Percentiles rank a stretch among this genome's conserved stretches.
Conservation (phyloP, 176 grass and related monocot species). For the Puya raimondii region DNA sequence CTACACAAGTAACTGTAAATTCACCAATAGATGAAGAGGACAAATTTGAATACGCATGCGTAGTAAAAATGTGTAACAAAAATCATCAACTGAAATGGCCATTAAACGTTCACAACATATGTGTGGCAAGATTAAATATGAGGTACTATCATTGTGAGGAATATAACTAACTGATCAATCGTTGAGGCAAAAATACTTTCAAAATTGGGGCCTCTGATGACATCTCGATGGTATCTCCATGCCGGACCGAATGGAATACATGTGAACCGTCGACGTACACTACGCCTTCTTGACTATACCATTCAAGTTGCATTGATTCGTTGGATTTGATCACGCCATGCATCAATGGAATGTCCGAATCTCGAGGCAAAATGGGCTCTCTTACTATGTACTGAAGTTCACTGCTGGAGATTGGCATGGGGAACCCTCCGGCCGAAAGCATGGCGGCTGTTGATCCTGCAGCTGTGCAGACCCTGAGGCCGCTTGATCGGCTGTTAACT, state of each 20-base stretch:
- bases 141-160: not conserved
- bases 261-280: slow-evolving; percentile 83
- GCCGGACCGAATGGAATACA: slow-evolving; percentile 51
- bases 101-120: not conserved
- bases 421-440: slow-evolving; percentile 74
- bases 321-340: slow-evolving; percentile 60
- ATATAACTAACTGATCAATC: slow-evolving; percentile 29
- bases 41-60: too few species aligned
- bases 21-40: not conserved
- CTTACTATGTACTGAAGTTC: slow-evolving; percentile 97
- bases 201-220: slow-evolving; percentile 54
- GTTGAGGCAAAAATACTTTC: slow-evolving; percentile 63
- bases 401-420: slow-evolving; percentile 52
- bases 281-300: slow-evolving; percentile 71
- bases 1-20: not conserved
- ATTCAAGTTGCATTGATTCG: slow-evolving; percentile 40
- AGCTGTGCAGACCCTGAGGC: slow-evolving; percentile 73
- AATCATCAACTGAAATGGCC: not conserved
- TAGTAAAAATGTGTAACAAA: too few species aligned
- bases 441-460: slow-evolving; percentile 94
- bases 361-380: slow-evolving; percentile 56
- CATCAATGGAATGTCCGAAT: slow-evolving; percentile 39
- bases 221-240: slow-evolving; percentile 74
- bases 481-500: slow-evolving; percentile 77
- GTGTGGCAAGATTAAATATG: not conserved